Conservation (phyloP, 176 grass and related monocot species). For the Avena atlantica region DNA sequence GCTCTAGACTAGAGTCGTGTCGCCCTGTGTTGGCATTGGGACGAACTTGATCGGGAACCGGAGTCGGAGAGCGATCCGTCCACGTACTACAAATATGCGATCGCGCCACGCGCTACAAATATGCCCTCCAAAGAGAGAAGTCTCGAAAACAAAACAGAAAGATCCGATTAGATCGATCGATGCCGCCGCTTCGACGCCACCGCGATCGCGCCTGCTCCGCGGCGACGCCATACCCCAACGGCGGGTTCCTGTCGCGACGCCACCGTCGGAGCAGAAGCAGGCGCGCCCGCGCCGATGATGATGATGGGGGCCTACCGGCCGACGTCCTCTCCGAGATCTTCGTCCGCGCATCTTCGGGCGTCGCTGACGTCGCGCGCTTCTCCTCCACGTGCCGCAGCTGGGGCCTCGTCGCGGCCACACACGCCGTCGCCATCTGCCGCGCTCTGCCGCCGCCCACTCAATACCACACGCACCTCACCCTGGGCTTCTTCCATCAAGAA, state of each 20-base stretch:
- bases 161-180: not conserved
- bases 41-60: too few relatives aligned
- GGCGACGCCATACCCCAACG: not conserved
- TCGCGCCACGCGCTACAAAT: too few relatives aligned
- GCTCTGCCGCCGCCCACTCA: not conserved
- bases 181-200: not conserved
- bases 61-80: too few relatives aligned
- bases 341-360: not conserved
- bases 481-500: not conserved
- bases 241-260: not conserved
- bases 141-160: too few relatives aligned
- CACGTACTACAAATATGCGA: too few relatives aligned
- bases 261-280: not conserved
- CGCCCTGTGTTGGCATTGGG: too few relatives aligned
- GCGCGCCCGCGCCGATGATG: not conserved
- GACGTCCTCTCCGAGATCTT: not conserved
- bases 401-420: not conserved
- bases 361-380: not conserved
- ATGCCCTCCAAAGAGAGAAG: too few relatives aligned
- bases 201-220: not conserved
- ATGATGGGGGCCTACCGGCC: not conserved
- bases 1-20: too few relatives aligned
- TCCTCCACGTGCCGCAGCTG: not conserved
- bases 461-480: not conserved
- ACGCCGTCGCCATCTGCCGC: not conserved